These are phyloP conservation scores for Waitea zeae DNA, from an alignment of 1,284 basidiomycete species.

Conservation along the genomic window DNA sequence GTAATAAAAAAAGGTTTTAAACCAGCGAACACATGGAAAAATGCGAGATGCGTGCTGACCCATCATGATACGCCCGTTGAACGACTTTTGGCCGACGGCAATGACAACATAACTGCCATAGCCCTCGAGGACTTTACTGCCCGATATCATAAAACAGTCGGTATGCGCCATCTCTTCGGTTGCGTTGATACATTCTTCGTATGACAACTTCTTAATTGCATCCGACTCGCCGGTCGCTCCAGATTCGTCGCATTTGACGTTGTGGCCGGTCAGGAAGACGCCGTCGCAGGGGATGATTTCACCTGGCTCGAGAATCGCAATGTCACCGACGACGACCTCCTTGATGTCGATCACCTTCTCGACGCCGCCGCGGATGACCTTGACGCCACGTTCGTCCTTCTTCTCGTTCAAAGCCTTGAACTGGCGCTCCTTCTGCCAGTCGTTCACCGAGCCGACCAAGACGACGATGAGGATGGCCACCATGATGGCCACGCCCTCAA, in stretches of 20 bases:
- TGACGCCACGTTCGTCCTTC: conserved; percentile 89
- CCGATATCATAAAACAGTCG: conserved; percentile 89
- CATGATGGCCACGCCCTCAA: conserved; percentile 95
- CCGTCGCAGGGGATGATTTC: conserved; percentile 95
- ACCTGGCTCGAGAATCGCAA: conserved; percentile 85
- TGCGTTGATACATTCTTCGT: conserved; percentile 53
- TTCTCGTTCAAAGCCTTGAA: conserved; percentile 88
- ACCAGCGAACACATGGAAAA: conserved; percentile 5
- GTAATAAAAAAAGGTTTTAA: too few relatives aligned
- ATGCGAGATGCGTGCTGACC: conserved; percentile 28
- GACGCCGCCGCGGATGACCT: conserved; percentile 74
- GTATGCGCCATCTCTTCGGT: conserved; percentile 34
- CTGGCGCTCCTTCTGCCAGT: conserved; percentile 96
- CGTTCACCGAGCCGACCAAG: conserved; percentile 76
- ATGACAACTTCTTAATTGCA: conserved; percentile 79
- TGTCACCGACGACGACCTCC: conserved; percentile 88
- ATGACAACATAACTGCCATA: conserved; percentile 88
- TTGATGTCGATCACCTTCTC: conserved; percentile 74
- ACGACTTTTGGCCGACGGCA: conserved; percentile 81
- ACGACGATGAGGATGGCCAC: conserved; percentile 80
- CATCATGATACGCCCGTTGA: conserved; percentile 95
- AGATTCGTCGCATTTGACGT: conserved; percentile 92
- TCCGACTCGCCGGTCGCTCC: conserved; percentile 95
- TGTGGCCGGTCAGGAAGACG: conserved; percentile 83
- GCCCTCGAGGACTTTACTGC: conserved; percentile 91